Evolutionary conservation across 768 basidiomycete species (phyloP).

Genomic region (Lentinula detonsa): DNA sequence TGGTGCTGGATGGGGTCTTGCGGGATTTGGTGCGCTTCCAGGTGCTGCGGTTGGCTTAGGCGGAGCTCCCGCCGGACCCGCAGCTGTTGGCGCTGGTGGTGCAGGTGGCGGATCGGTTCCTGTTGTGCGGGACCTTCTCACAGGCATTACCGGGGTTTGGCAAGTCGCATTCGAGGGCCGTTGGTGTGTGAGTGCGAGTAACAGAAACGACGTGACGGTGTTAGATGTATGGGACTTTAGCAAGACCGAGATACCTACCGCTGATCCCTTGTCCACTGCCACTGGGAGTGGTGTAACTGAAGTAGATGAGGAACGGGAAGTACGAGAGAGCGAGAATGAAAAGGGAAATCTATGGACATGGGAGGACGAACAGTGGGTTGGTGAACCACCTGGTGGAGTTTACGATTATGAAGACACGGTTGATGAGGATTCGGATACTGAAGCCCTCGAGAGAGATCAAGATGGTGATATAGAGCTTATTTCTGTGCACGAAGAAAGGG

Average conservation of each 20-base stretch:
- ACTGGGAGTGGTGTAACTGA: slow-evolving; percentile 1
- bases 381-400: slow-evolving; percentile 68
- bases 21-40: neutral
- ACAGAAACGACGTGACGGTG: slow-evolving; percentile 69
- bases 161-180: slow-evolving; percentile 94
- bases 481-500: slow-evolving; percentile 9
- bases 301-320: slow-evolving; percentile 11
- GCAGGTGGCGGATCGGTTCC: slow-evolving; percentile 35
- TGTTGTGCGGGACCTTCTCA: slow-evolving; percentile 82
- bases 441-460: slow-evolving; percentile 12
- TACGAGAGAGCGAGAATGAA: neutral
- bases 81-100: neutral
- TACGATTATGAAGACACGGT: slow-evolving; percentile 59
- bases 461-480: slow-evolving; percentile 5
- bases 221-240: slow-evolving; percentile 92
- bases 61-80: neutral
- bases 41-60: neutral
- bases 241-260: neutral
- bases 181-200: slow-evolving; percentile 93
- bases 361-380: slow-evolving; percentile 66
- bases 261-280: neutral
- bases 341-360: neutral
- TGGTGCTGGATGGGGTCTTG: neutral
- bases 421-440: slow-evolving; percentile 15
- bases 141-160: slow-evolving; percentile 94